phyloP scores from a whole-genome alignment of 306 rosid genomes.

The Ceratonia siliqua region DNA sequence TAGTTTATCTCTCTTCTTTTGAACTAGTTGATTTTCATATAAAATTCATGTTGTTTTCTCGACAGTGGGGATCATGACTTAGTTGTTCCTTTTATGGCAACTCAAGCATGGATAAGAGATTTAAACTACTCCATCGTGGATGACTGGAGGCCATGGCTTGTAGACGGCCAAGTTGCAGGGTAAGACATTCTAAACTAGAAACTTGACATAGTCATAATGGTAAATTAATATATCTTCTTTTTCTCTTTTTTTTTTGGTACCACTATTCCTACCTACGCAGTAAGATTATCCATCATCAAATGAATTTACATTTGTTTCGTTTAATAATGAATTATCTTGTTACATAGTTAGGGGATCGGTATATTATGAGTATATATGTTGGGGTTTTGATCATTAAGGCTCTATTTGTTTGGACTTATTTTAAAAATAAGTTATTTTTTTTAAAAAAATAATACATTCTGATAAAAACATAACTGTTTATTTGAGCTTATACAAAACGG shows the following conservation, averaged over 20 bases:
- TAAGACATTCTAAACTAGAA: constrained; percentile 13
- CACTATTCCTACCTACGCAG: no score
- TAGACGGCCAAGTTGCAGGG: constrained; percentile 52
- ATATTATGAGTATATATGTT: no score
- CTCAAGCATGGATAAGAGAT: constrained; percentile 55
- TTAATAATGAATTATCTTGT: no score
- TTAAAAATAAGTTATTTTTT: no score
- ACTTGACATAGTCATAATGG: background rate
- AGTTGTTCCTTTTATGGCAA: constrained; percentile 40
- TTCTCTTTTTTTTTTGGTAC: background rate
- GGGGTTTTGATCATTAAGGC: no score
- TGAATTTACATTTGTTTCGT: no score
- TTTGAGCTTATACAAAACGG: no score
- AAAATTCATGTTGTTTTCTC: background rate
- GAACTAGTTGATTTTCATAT: background rate
- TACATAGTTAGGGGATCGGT: no score
- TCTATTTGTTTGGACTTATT: no score
- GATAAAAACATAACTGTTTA: no score
- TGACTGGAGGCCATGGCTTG: constrained; percentile 53
- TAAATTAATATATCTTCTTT: background rate
- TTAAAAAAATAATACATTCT: no score
- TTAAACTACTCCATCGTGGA: constrained; percentile 45
- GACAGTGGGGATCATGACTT: constrained; percentile 60
- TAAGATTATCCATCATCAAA: no score
- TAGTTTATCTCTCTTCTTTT: background rate